Base-by-base conservation (phyloP, 2,329 filamentous ascomycete genomes). In the Aaosphaeria arxii region DNA sequence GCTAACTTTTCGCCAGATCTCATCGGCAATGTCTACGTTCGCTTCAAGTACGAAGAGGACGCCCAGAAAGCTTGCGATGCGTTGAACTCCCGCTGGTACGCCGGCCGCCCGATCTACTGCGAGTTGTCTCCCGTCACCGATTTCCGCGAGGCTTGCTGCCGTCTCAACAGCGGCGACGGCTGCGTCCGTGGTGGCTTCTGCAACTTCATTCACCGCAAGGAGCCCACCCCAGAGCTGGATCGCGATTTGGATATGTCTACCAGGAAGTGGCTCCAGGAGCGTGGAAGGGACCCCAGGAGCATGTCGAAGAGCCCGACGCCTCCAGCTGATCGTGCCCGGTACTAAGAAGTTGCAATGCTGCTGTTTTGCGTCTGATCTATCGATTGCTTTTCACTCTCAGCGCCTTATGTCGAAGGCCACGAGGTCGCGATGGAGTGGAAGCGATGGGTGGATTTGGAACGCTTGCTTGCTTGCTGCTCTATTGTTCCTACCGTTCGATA, bases 191-290 rank as follows among this genome's bases (percentile, higher is more conserved):
- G 91, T 54, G 94, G 94, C 31, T 97, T 97, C 78, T 99, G 94
- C 81, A 99, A 99, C 73, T 99, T 99, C 72, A 99, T 99, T 57
- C 94, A 99, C 71, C 84, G 94, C 66, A 99, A 99, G 79, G 94
- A 97, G 69, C 94, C 94, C 4, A 84, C 82, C 59, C 78, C 89
- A 7, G 92, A 97, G 75, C 77, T 99, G 61, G 94, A 99, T 53
- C 78, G 87, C 55, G 94, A 99, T 59, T 72, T 99, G 60, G 85
- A 88, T 54, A 80, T 97, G 59, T 84, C 84, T 62, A 97, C 92
- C 54, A 95, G 96, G 82, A 97, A 97, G 80, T 97, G 92, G 91
- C 77, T 97, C 67, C 89, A 89, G 77, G 75, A 84, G 74, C 81
- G 90, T 52, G 92, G 91, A 17, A 80, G 88, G 61, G 92, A 96